Conservation (phyloP, 345 rosid genomes). For the Ricinus communis region DNA sequence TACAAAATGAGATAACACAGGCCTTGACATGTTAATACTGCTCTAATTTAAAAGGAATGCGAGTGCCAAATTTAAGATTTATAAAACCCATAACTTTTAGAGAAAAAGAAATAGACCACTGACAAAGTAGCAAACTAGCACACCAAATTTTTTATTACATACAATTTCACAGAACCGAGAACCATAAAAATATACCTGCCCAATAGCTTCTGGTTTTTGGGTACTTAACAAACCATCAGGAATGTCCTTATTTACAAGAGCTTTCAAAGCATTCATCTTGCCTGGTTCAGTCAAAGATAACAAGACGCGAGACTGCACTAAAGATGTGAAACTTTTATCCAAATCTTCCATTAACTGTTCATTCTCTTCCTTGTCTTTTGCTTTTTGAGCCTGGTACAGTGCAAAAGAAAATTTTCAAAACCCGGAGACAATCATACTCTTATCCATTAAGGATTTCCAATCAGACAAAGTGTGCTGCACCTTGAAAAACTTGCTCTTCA, state of each 20-base stretch:
- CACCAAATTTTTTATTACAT: too few species aligned
- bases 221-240: conserved; percentile 36
- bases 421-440: neutral
- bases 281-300: conserved; percentile 62
- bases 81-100: neutral
- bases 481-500: conserved; percentile 95
- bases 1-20: neutral
- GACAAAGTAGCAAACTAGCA: neutral
- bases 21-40: neutral
- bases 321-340: conserved; percentile 65
- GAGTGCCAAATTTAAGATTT: neutral
- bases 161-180: too few species aligned
- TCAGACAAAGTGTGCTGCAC: conserved; percentile 35
- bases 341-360: conserved; percentile 73
- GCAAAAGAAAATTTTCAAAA: neutral
- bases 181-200: conserved; percentile 39
- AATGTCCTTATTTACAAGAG: conserved; percentile 44
- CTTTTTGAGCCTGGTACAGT: conserved; percentile 71
- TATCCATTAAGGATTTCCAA: neutral
- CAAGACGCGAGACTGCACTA: conserved; percentile 59
- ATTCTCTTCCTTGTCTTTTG: conserved; percentile 80
- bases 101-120: neutral
- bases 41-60: neutral
- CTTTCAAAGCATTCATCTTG: conserved; percentile 59
- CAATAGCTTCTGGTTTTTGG: conserved; percentile 25